A percentile compares a stretch with the other conserved stretches of the same genome.
phyloP scores from a whole-genome alignment of 2,329 filamentous ascomycete genomes.

The Hyphodiscus sp. region DNA sequence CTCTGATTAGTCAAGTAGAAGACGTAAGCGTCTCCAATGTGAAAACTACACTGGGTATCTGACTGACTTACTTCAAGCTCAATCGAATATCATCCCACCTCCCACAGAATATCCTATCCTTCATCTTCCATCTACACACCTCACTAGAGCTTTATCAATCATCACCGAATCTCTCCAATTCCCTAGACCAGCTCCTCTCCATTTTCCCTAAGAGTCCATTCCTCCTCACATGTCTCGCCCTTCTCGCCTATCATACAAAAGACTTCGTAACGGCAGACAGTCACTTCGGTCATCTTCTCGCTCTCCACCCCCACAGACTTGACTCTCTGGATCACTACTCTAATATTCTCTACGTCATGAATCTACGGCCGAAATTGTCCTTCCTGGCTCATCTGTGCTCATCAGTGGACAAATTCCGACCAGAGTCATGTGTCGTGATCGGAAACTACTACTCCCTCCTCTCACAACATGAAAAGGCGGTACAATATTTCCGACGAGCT shows the following conservation, averaged over 20 bases:
- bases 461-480: slow-evolving; percentile 93
- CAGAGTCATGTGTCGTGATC: slow-evolving; percentile 93
- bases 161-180: slow-evolving; percentile 65
- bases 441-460: slow-evolving; percentile 96
- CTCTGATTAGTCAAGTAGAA: slow-evolving; percentile 70
- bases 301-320: slow-evolving; percentile 66
- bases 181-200: slow-evolving; percentile 67
- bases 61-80: slow-evolving; percentile 45
- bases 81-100: slow-evolving; percentile 65
- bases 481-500: slow-evolving; percentile 94
- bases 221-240: slow-evolving; percentile 79
- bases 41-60: background rate
- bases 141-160: slow-evolving; percentile 90
- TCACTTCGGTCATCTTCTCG: slow-evolving; percentile 72
- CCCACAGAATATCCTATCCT: slow-evolving; percentile 85
- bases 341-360: slow-evolving; percentile 94
- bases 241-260: slow-evolving; percentile 87
- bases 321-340: slow-evolving; percentile 94
- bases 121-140: slow-evolving; percentile 88
- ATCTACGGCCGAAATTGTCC: slow-evolving; percentile 78
- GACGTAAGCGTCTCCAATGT: slow-evolving; percentile 51
- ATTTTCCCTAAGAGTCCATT: slow-evolving; percentile 89
- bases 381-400: slow-evolving; percentile 90
- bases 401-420: slow-evolving; percentile 88
- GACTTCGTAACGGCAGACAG: slow-evolving; percentile 63